These are phyloP conservation scores for Wakefieldia striispora DNA, from an alignment of 768 basidiomycete genomes.

Conservation along the genomic window DNA sequence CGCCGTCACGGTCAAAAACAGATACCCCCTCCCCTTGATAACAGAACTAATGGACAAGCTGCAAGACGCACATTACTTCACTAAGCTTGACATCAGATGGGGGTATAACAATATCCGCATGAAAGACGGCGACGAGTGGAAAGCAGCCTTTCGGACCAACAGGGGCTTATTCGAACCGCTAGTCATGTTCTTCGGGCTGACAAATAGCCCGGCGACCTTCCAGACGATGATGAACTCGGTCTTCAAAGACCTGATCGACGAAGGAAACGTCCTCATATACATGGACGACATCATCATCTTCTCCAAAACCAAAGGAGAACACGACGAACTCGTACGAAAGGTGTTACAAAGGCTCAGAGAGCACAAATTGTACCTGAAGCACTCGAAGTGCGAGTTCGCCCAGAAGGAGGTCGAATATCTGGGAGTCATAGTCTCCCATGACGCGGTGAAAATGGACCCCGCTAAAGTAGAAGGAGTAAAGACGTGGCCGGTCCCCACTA, in stretches of 20 bases:
- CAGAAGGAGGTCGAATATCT: conserved; percentile 6
- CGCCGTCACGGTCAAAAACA: conserved; percentile 18
- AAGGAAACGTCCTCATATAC: no score
- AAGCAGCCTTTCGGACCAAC: conserved; percentile 29
- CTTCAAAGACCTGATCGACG: no score
- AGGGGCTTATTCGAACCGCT: background rate
- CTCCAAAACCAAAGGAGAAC: conserved; percentile 28
- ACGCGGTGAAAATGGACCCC: no score
- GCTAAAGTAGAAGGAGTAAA: no score
- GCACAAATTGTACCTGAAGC: conserved; percentile 1
- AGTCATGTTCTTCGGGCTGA: no score
- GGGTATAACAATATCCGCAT: conserved; percentile 36
- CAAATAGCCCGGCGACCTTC: no score
- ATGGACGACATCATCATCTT: no score
- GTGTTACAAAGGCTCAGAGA: background rate
- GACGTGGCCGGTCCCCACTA: no score
- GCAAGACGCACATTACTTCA: conserved; percentile 18
- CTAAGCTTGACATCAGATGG: conserved; percentile 29
- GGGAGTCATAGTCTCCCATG: no score
- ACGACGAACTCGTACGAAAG: conserved; percentile 1
- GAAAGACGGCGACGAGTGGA: conserved; percentile 28
- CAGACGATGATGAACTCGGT: no score
- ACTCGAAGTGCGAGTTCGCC: conserved; percentile 23
- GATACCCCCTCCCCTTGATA: conserved; percentile 25
- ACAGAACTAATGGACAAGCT: conserved; percentile 26